Conservation (phyloP, 331 rosid genomes). For the Cydonia oblonga region DNA sequence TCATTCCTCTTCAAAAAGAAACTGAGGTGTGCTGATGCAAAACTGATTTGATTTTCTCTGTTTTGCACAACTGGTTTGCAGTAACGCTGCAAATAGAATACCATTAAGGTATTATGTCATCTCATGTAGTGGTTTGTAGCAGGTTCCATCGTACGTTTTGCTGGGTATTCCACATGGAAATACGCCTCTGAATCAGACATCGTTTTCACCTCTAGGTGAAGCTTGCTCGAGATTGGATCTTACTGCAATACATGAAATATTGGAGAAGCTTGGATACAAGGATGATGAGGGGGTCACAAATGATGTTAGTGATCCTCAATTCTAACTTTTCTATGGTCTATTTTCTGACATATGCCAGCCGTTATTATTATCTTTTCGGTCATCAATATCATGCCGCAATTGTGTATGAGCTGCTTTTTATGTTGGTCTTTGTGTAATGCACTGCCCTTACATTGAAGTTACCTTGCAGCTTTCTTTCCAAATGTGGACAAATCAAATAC, state of each 20-base stretch:
- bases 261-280: slow-evolving; percentile 78
- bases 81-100: background rate
- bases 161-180: slow-evolving; percentile 66
- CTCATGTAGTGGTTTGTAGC: slow-evolving; percentile 23
- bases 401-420: background rate
- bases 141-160: slow-evolving; percentile 64
- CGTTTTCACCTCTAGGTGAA: slow-evolving; percentile 69
- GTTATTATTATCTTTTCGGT: background rate
- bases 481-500: slow-evolving; percentile 98
- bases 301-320: slow-evolving; percentile 45
- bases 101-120: slow-evolving; percentile 1
- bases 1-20: slow-evolving; percentile 75
- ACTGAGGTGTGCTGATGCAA: slow-evolving; percentile 35
- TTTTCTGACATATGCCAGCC: background rate
- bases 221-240: slow-evolving; percentile 95
- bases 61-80: slow-evolving; percentile 5
- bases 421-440: background rate
- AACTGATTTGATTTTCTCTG: slow-evolving; percentile 17
- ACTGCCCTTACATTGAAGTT: slow-evolving; percentile 2
- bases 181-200: slow-evolving; percentile 39
- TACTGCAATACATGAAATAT: slow-evolving; percentile 81
- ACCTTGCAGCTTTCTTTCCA: slow-evolving; percentile 79
- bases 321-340: background rate
- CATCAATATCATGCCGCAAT: background rate
- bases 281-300: slow-evolving; percentile 97